Evolutionary conservation across 1,284 basidiomycete genomes (phyloP).

Genomic region (Erythrobasidium hasegawianum): DNA sequence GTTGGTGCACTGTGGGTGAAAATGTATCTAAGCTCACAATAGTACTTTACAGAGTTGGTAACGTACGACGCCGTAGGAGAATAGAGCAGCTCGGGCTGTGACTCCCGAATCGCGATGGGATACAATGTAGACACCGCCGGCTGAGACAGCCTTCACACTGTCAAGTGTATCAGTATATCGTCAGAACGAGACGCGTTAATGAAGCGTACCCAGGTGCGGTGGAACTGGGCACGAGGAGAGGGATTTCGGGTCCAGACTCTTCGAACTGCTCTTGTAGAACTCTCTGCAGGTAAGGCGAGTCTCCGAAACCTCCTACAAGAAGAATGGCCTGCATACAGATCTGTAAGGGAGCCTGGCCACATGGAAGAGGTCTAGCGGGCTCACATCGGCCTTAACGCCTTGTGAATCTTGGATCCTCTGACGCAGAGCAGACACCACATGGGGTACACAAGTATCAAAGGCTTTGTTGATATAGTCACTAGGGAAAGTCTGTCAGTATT

Average conservation of each 20-base stretch:
- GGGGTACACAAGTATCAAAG: background rate
- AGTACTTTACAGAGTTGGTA: too few species aligned
- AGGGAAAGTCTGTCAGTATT: too few species aligned
- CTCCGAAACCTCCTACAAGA: constrained; percentile 1
- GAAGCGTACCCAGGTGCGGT: background rate
- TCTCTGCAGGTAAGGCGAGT: background rate
- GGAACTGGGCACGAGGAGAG: background rate
- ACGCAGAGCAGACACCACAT: background rate
- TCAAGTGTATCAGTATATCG: too few species aligned
- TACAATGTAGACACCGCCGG: background rate
- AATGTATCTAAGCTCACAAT: too few species aligned
- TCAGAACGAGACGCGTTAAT: too few species aligned
- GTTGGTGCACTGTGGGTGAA: too few species aligned
- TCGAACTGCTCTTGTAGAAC: background rate
- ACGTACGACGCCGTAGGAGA: background rate
- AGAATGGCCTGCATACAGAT: too few species aligned
- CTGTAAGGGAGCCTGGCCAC: too few species aligned
- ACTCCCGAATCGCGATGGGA: background rate
- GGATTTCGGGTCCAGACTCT: background rate
- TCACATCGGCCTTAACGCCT: background rate
- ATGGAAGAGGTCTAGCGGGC: too few species aligned
- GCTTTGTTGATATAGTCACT: background rate
- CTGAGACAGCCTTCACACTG: background rate
- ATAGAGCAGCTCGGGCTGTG: background rate
- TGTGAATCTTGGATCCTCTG: background rate